Base-by-base conservation (phyloP, 2,329 filamentous ascomycete genomes). In the Epichloe sp. region DNA sequence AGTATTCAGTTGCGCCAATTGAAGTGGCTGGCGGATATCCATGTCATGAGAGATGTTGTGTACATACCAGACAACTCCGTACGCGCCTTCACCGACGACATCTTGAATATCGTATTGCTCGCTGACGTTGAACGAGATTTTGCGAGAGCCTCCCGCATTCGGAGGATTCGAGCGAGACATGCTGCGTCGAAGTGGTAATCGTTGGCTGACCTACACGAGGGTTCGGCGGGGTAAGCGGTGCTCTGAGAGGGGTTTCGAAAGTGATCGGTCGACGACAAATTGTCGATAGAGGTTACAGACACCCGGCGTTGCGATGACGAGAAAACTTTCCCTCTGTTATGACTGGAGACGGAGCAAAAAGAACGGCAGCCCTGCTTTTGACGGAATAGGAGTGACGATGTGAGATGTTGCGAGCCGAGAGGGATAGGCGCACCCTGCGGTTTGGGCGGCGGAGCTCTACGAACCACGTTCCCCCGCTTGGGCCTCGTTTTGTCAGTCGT, bases 101-200 rank as follows among this genome's bases (percentile, higher is more conserved):
- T 98, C 93, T 69, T 97, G 91, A 59, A 98, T 98, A 65, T 98
- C 93, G 68, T 98, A 98, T 70, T 98, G 93, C 71, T 98, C 93
- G 64, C 90, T 96, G 56, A 98, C 93, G 66, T 98, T 98, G 83
- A 98, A 98, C 52, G 90, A 97, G 68, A 98, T 98, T 80, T 97
- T 98, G 67, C 93, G 80, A 61, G 82, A 84, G 61, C 79, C 79
- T 62, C 76, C 71, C 53, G 75, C 77, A 66, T 74, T 80, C 62
- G 74, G 78, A 58, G 76, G 68, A 62, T 74, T 71, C 53, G 77
- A 63, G 62, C 77, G 78, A 64, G 78, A 80, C 78, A 81, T 80
- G 62, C 53, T 65, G 56, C 26, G 17, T 23, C 48, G 40, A 42
- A n/a, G 26, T n/a, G 40, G 44, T 21, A n/a, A 40, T 34, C n/a